Conservation (phyloP, 352 stramenopile genomes). For the Globisporangium nagaii region DNA sequence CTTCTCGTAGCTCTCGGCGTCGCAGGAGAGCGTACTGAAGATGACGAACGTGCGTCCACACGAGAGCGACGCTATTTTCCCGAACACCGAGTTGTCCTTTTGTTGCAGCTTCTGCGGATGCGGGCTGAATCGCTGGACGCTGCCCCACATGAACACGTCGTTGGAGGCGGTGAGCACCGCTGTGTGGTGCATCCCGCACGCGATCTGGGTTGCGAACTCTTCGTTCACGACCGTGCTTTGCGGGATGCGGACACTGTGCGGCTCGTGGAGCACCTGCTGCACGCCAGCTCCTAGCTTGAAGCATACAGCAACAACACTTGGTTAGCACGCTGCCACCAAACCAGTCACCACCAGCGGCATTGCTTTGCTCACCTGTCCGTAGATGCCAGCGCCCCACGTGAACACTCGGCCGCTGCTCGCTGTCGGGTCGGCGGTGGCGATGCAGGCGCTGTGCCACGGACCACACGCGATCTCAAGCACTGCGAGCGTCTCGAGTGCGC, state of each 20-base stretch:
- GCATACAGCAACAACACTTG: not conserved
- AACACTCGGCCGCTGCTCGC: conserved; percentile 32
- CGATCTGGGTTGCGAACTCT: conserved; percentile 31
- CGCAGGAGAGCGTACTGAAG: conserved; percentile 60
- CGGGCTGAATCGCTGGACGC: conserved; percentile 37
- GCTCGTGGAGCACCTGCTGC: conserved; percentile 38
- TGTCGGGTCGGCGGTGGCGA: conserved; percentile 20
- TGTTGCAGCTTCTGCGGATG: conserved; percentile 30
- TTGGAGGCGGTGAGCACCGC: conserved; percentile 43
- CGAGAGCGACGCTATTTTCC: conserved; percentile 45
- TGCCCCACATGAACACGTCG: conserved; percentile 68
- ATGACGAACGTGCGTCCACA: conserved; percentile 71
- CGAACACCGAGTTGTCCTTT: conserved; percentile 26
- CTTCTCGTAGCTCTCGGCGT: conserved; percentile 51
- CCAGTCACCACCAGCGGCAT: no score
- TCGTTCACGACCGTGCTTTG: conserved; percentile 26
- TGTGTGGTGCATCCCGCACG: conserved; percentile 68
- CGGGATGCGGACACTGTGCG: conserved; percentile 29
- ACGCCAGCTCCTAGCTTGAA: conserved; percentile 42
- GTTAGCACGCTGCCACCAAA: no score
- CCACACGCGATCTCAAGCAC: conserved; percentile 62
- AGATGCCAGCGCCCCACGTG: conserved; percentile 71
- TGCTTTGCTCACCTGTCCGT: conserved; percentile 32
- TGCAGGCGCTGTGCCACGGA: conserved; percentile 68
- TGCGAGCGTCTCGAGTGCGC: conserved; percentile 22